These are phyloP conservation scores for Yamadazyma friedrichii DNA, from an alignment of 1,139 yeast genomes.

Conservation along the genomic window DNA sequence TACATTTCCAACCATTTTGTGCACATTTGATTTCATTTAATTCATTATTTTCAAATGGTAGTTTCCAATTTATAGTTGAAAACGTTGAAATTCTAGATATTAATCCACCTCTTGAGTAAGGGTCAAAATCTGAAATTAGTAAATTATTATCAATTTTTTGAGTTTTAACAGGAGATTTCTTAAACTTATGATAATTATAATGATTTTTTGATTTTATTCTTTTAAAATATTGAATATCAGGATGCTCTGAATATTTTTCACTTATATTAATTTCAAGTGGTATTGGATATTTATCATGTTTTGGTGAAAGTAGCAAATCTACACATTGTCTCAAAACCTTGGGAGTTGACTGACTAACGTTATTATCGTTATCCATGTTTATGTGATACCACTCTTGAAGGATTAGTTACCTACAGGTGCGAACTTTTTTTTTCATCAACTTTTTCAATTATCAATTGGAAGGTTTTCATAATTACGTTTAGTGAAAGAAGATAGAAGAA, in stretches of 20 bases:
- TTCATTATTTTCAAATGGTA: slow-evolving; percentile 20
- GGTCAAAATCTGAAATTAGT: slow-evolving; percentile 28
- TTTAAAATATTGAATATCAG: slow-evolving; percentile 41
- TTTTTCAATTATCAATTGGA: neutral
- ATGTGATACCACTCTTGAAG: neutral
- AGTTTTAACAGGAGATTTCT: slow-evolving; percentile 15
- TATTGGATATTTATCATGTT: slow-evolving; percentile 16
- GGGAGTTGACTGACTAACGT: slow-evolving; percentile 17
- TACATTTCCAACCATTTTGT: slow-evolving; percentile 43
- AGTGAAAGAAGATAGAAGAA: neutral
- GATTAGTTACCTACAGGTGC: neutral
- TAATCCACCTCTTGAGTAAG: slow-evolving; percentile 29
- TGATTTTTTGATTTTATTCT: slow-evolving; percentile 37
- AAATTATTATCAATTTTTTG: slow-evolving; percentile 13
- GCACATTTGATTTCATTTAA: slow-evolving; percentile 40
- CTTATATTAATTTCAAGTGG: slow-evolving; percentile 11
- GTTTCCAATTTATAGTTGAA: slow-evolving; percentile 35
- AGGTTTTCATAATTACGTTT: neutral
- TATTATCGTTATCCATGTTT: slow-evolving; percentile 1
- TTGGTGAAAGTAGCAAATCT: slow-evolving; percentile 23
- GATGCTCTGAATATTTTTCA: slow-evolving; percentile 25
- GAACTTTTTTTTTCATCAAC: neutral
- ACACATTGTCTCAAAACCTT: slow-evolving; percentile 31
- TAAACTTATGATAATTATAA: slow-evolving; percentile 34
- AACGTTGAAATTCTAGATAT: slow-evolving; percentile 29